Evolutionary conservation across 2,329 filamentous ascomycete genomes (phyloP), one percentile per base, ranked within the genome.

Genomic region (Uncinocarpus reesii): DNA sequence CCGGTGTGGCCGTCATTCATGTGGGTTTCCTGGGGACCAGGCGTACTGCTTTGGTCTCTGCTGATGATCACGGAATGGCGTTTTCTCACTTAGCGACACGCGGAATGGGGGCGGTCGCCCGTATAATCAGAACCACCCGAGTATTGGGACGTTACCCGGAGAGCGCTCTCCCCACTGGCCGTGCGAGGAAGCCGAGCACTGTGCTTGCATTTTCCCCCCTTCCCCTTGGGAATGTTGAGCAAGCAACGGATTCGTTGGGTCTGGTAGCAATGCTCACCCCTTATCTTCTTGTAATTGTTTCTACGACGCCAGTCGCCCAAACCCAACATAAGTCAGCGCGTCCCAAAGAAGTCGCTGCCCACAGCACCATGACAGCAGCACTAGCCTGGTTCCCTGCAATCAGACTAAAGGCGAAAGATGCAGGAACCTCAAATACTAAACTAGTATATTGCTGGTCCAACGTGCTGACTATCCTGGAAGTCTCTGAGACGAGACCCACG

Each of bases 391-490:
- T 98, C 62, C 92, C 92, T 1, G 88, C 89, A 1, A 92, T 98
- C 38, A 92, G 86, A 60, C 72, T 98, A 36, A 96, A 96, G 65
- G 78, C 79, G 13, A 77, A 80, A 7, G 81, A 87, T 53, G 71
- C 78, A 1, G 74, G 77, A 40, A 79, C 78, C 0, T 80, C 79
- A 4, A 83, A 80, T 57, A 77, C 81, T 6, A 96, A 98, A 65
- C 76, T 98, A 15, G 90, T 86, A 0, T 98, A 98, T 68, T 95
- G 89, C 65, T 98, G 92, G 92, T 96, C 92, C 1, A 96, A 96
- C 59, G 80, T 96, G n/a, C 70, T 98, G 55, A 96, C 89, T 0
- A 82, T 98, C 4, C 70, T 98, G 20, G 92, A 98, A 54, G 80
- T 96, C 8, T 81, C 90, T 44, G 84, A 92, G 56, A 72, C 81